phyloP scores from a whole-genome alignment of 371 early-diverging fungal genomes.

The Mortierella sp. region DNA sequence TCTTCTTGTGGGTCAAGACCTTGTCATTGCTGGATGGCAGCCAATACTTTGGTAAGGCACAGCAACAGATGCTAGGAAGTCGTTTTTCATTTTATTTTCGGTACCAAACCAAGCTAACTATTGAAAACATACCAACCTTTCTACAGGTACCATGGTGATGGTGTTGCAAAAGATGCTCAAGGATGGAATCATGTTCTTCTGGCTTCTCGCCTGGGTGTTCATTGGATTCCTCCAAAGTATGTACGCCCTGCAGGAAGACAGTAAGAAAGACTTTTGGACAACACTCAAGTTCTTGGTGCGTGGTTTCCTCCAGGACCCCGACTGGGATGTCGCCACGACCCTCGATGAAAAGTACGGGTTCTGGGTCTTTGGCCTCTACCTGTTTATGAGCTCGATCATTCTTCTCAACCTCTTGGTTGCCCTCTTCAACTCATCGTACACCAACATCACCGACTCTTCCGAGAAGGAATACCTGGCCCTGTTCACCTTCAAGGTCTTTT shows the following conservation, averaged over 20 bases:
- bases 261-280: slow-evolving; percentile 22
- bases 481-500: slow-evolving; percentile 58
- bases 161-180: slow-evolving; percentile 60
- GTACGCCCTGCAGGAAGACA: slow-evolving; percentile 31
- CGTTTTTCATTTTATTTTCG: too few relatives aligned
- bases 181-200: slow-evolving; percentile 61
- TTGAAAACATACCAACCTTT: too few relatives aligned
- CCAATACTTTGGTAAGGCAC: slow-evolving; percentile 51
- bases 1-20: slow-evolving; percentile 57
- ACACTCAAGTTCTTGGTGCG: slow-evolving; percentile 42
- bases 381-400: slow-evolving; percentile 58
- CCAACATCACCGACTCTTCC: slow-evolving; percentile 55
- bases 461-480: slow-evolving; percentile 57
- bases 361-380: slow-evolving; percentile 53
- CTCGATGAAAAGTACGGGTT: slow-evolving; percentile 32
- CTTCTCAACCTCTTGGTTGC: slow-evolving; percentile 57
- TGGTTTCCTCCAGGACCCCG: slow-evolving; percentile 58
- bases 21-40: slow-evolving; percentile 53
- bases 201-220: slow-evolving; percentile 58
- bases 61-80: not conserved
- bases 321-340: slow-evolving; percentile 46
- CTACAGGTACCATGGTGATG: slow-evolving; percentile 55
- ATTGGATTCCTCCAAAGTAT: slow-evolving; percentile 58
- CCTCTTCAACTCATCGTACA: slow-evolving; percentile 59
- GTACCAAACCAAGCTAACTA: too few relatives aligned